phyloP scores from a whole-genome alignment of 202 grass and related monocot species.

The Schoenoplectus tabernaemontani region DNA sequence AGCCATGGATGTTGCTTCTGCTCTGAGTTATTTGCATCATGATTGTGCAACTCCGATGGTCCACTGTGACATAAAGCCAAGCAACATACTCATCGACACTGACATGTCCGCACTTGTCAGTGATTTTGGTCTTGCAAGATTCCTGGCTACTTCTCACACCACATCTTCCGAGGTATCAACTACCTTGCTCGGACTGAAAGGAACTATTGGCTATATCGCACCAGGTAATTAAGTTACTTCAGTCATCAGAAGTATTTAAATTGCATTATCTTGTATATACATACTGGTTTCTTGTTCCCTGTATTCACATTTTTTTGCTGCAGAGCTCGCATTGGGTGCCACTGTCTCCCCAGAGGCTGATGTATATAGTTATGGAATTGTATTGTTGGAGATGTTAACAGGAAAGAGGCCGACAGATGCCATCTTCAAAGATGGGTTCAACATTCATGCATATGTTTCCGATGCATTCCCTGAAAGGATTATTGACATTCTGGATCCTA shows the following conservation, averaged over 20 bases:
- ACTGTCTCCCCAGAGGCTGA: neutral
- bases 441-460: neutral
- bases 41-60: neutral
- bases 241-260: neutral
- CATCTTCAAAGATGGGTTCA: neutral
- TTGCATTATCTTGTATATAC: too few relatives aligned
- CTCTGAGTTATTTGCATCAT: slow-evolving; percentile 9
- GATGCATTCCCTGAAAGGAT: neutral
- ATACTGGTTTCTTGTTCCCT: neutral
- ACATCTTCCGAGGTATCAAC: neutral
- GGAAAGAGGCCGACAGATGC: neutral
- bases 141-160: neutral
- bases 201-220: slow-evolving; percentile 23
- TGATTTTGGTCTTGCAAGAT: slow-evolving; percentile 12
- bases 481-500: neutral
- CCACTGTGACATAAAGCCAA: slow-evolving; percentile 22
- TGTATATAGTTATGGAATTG: neutral
- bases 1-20: neutral
- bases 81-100: slow-evolving; percentile 1
- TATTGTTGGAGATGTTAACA: neutral
- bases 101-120: neutral
- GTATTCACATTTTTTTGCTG: neutral
- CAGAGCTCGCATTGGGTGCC: neutral
- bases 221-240: too few relatives aligned
- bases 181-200: neutral